phyloP scores from a whole-genome alignment of 2,329 filamentous ascomycete genomes.

The Ophiostoma perfectum region DNA sequence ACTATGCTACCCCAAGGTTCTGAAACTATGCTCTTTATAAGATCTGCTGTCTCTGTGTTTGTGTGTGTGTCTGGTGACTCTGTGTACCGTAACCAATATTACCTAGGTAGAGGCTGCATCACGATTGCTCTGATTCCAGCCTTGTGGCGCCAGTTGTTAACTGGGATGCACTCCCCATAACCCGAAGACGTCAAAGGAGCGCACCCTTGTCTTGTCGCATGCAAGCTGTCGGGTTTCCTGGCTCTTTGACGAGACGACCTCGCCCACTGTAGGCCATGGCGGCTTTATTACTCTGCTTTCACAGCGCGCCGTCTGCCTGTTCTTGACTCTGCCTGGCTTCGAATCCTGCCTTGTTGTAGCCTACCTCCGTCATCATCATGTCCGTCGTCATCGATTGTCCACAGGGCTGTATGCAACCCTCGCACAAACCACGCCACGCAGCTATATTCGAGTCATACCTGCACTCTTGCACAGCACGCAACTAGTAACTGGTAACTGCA shows the following conservation, averaged over 20 bases:
- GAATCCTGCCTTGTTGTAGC: neutral
- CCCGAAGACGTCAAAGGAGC: neutral
- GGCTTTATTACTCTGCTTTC: no score
- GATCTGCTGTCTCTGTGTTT: neutral
- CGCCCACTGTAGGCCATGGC: no score
- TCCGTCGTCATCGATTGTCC: neutral
- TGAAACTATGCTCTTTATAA: conserved; percentile 15
- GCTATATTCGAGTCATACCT: neutral
- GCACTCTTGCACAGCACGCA: neutral
- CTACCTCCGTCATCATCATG: neutral
- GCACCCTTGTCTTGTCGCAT: neutral
- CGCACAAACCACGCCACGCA: neutral
- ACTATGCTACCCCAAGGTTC: neutral
- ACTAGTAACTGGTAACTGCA: neutral
- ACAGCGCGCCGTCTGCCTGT: no score
- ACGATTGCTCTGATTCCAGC: neutral
- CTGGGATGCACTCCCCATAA: neutral
- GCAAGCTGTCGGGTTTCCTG: neutral
- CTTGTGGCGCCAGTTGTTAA: no score
- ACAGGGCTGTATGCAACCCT: conserved; percentile 2
- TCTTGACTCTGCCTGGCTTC: neutral
- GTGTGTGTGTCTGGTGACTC: neutral
- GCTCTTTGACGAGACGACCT: no score
- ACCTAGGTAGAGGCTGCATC: no score
- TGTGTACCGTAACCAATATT: neutral